Evolutionary conservation across 768 basidiomycete genomes (phyloP).

Genomic region (Amanita jacksonii): DNA sequence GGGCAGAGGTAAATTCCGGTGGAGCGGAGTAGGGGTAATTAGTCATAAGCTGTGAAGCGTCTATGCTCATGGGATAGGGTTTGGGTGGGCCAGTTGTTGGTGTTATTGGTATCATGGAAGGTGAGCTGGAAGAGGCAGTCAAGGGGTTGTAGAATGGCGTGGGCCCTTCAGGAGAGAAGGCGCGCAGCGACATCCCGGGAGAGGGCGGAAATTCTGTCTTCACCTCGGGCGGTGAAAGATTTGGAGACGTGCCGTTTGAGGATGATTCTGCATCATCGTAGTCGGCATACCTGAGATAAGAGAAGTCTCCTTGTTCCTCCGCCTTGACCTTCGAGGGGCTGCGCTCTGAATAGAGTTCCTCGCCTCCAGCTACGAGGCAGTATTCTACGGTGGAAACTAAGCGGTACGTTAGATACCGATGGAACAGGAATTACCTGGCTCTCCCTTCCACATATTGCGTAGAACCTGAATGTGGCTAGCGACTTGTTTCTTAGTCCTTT

Average conservation of each 20-base stretch:
- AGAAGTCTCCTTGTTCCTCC: constrained; percentile 40
- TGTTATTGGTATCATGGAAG: neutral
- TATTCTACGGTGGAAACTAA: constrained; percentile 38
- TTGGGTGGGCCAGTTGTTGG: neutral
- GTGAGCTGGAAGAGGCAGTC: neutral
- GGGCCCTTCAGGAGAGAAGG: constrained; percentile 19
- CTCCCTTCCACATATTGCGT: constrained; percentile 84
- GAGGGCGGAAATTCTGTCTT: constrained; percentile 37
- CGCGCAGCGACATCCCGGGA: constrained; percentile 27
- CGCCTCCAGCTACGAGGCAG: constrained; percentile 72
- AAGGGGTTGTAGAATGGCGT: constrained; percentile 1
- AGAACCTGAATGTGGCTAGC: constrained; percentile 84
- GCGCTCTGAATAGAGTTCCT: constrained; percentile 52
- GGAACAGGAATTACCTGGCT: constrained; percentile 43
- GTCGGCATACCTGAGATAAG: constrained; percentile 34
- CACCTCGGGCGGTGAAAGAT: constrained; percentile 36
- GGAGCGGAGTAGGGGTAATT: neutral
- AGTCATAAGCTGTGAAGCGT: neutral
- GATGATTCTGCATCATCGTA: constrained; percentile 32
- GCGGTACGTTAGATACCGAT: neutral
- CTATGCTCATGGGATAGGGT: neutral
- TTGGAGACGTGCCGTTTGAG: constrained; percentile 32
- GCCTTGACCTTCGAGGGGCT: constrained; percentile 39
- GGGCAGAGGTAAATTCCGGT: neutral
- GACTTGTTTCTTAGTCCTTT: constrained; percentile 78